Evolutionary conservation across 345 rosid species (phyloP), one percentile per base, ranked within the genome.

Genomic region (Cardiospermum halicacabum): DNA sequence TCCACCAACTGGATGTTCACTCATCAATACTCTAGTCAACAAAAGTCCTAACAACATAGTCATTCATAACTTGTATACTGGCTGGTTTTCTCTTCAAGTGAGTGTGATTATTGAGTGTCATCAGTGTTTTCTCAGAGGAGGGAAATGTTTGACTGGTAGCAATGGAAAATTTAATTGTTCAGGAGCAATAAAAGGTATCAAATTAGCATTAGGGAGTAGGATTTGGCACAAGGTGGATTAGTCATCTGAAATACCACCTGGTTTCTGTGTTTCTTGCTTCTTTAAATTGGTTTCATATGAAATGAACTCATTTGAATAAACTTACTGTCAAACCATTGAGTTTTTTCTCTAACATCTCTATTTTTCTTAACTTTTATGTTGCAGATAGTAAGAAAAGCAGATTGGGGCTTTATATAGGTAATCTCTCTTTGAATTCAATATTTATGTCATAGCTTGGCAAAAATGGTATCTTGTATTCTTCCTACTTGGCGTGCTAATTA

Each of bases 1-100:
- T 45, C 53, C 50, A 57, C 67, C 66, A 54, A 27, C 53, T 54
- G 24, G 62, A 24, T 76, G 82, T 57, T 70, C 80, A 37, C 30
- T 12, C 16, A 42, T 80, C 36, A 69, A 34, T 25, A 37, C 50
- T 39, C 81, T 68, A 15, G 8, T 26, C 47, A 72, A 57, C 27
- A 63, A 64, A 62, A 36, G 59, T 30, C 2, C 18, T 7, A 30
- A 31, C 3, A 3, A 1, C 18, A 13, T 56, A 11, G 0, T 30
- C 24, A 5, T 56, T 34, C 37, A 7, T n/a, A 56, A 56, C n/a
- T 6, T 31, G 1, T 31, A n/a, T 18, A n/a, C 24, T 25, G 47
- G 32, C 7, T 24, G 22, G 18, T 40, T 59, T 34, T 11, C 7
- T 24, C 31, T 12, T 16, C 34, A 0, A 25, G 40, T 59, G 31